phyloP scores from a whole-genome alignment of 495 filamentous ascomycete genomes.

The Staphylotrichum tortipilum region DNA sequence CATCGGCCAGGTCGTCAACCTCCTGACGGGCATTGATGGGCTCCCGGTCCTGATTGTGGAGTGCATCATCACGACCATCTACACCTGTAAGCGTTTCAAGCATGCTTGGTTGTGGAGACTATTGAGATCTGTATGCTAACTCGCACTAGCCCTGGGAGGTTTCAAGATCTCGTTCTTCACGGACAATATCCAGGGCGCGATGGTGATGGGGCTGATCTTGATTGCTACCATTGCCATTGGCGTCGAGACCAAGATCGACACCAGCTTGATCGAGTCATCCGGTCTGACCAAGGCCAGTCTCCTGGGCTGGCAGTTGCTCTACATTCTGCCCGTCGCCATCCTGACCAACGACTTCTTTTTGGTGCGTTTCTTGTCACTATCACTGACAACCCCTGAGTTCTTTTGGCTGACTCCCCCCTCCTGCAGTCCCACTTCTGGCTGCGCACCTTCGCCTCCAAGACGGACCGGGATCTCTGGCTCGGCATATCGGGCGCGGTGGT shows the following conservation, averaged over 20 bases:
- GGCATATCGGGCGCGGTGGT: conserved; percentile 57
- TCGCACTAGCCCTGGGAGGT: conserved; percentile 53
- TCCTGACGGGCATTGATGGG: conserved; percentile 62
- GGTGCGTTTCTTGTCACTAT: conserved; percentile 9
- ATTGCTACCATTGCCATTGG: conserved; percentile 65
- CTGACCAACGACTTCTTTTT: conserved; percentile 74
- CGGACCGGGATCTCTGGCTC: conserved; percentile 65
- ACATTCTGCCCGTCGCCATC: conserved; percentile 66
- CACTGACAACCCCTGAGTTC: no score
- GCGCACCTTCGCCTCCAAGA: conserved; percentile 69
- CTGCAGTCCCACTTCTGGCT: conserved; percentile 61
- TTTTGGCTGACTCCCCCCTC: not conserved
- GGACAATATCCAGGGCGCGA: conserved; percentile 66
- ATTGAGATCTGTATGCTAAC: conserved; percentile 9
- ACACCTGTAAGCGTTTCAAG: conserved; percentile 52
- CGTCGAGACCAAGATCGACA: conserved; percentile 59
- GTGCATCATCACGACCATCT: conserved; percentile 63
- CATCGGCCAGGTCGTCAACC: conserved; percentile 60
- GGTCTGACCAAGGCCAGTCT: conserved; percentile 51
- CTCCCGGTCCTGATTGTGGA: conserved; percentile 67
- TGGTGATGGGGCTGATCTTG: conserved; percentile 61
- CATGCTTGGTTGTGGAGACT: not conserved
- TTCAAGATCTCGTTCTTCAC: conserved; percentile 72
- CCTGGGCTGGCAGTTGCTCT: conserved; percentile 69
- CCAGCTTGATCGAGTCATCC: conserved; percentile 51